These are phyloP conservation scores for Solanum hybrid DNA, from an alignment of 305 asterid genomes.

Conservation along the genomic window DNA sequence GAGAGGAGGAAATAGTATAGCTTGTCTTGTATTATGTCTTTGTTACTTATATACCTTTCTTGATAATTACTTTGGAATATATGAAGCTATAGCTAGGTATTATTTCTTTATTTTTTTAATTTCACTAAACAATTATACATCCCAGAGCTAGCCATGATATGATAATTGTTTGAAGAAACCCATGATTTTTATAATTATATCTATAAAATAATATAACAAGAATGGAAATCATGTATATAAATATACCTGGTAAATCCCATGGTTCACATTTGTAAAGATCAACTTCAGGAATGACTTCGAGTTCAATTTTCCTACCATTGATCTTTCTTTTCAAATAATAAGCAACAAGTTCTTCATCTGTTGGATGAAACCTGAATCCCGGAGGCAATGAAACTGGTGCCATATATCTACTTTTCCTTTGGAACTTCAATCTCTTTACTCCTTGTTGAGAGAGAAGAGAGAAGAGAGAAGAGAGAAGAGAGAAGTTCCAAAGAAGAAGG, in stretches of 20 bases:
- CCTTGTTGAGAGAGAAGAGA: background rate
- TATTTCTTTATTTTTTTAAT: too few relatives aligned
- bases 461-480: too few relatives aligned
- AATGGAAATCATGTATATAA: background rate
- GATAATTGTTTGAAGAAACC: background rate
- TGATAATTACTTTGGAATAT: slow-evolving; percentile 14
- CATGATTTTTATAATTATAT: background rate
- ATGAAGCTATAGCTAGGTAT: background rate
- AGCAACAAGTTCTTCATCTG: slow-evolving; percentile 92
- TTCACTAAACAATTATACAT: background rate
- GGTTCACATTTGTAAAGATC: slow-evolving; percentile 99
- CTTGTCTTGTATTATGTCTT: background rate
- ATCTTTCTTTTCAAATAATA: slow-evolving; percentile 84
- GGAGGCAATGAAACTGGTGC: slow-evolving; percentile 92
- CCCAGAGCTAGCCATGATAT: too few relatives aligned
- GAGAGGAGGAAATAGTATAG: background rate
- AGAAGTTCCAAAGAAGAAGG: too few relatives aligned
- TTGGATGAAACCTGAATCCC: slow-evolving; percentile 88
- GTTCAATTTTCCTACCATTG: slow-evolving; percentile 69
- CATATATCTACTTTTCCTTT: slow-evolving; percentile 21
- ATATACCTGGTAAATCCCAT: slow-evolving; percentile 90
- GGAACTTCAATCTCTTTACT: slow-evolving; percentile 7
- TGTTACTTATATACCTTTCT: slow-evolving; percentile 28
- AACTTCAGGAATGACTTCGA: slow-evolving; percentile 87
- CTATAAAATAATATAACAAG: background rate